Base-by-base conservation (phyloP, 208 protist genomes). In the Plasmodiophora brassicae region DNA sequence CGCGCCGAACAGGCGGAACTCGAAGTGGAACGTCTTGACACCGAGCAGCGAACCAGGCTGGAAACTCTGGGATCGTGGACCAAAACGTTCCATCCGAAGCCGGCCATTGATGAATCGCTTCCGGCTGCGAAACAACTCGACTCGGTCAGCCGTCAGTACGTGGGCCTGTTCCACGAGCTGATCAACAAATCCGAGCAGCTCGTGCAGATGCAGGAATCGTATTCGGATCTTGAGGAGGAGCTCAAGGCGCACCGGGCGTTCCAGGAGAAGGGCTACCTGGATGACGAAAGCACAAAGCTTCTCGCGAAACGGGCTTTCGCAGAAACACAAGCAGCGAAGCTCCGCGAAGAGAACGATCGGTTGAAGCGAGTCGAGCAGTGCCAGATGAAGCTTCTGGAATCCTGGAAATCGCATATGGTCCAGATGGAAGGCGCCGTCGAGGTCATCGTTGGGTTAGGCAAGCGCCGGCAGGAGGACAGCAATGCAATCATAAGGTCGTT, bases 291-390 rank as follows among this genome's bases (percentile, higher is more conserved):
- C 65, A 32, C 5, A 38, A 5, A 38, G 20, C 5, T 78, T 44
- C n/a, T 78, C 20, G 32, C 65, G n/a, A 78, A 78, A 32, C 65
- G 65, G 65, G 65, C 65, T 38, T 78, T 78, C n/a, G 65, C 65
- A 44, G 65, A 78, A 38, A 78, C 5, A 38, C 65, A 78, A 78
- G 65, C 65, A 8, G 65, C 65, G 5, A 78, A 32, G n/a, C 41
- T 78, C 32, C n/a, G 14, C 32, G 65, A 44, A 44, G 65, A 78
- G n/a, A 78, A 78, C n/a, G 65, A 5, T 5, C 5, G n/a, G 41
- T 78, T 78, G n/a, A 5, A 32, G n/a, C 5, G 65, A 32, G 41
- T 78, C n/a, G 65, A 78, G n/a, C 14, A 78, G 41, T n/a, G n/a
- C 14, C 65, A 78, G n/a, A 38, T 38, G 5, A 5, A 32, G 41